Evolutionary conservation across 2,329 filamentous ascomycete genomes (phyloP), one percentile per base, ranked within the genome.

Genomic region (Ophiocordyceps sinensis): DNA sequence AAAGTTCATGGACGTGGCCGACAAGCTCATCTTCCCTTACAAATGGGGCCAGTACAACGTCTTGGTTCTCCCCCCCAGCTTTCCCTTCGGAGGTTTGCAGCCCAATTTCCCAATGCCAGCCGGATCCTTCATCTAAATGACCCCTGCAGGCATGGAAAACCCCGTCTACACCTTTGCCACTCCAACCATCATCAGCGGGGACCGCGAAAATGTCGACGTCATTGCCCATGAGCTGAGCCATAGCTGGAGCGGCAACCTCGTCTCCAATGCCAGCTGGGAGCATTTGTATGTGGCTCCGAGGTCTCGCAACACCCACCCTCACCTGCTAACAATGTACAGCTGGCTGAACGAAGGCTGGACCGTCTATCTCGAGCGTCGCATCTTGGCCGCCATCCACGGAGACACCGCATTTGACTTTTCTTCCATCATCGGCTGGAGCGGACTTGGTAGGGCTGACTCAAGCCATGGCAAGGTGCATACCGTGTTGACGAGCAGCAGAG

Each of bases 31-130:
- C 37, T 93, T 86, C 51, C 84, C 85, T 1, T 96, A 98, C 60
- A 76, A 77, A 44, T 98, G 91, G 91, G 88, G 85, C 14, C 80
- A 88, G 50, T 96, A 96, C 68, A 96, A 96, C 50, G 85, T 94
- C 10, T 68, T 96, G 19, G 82, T 95, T 4, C 68, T 96, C 28
- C 89, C 89, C 4, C 84, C 86, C 1, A 89, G 83, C 50, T 96
- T 94, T 59, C 86, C 86, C 0, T 93, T 91, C 52, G 86, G 85
- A 53, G 83, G 82, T 62, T 64, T 64, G 73, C 59, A 45, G 15
- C 39, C 7, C 10, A 14, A 9, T 5, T 15, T 3, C 32, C n/a
- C 9, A 5, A 9, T 7, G 1, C 10, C 12, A 3, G 5, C 17
- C n/a, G 5, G 32, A 35, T 10, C 9, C 32, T 15, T 17, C 5